Percentiles rank a stretch among this genome's conserved stretches.
phyloP scores from a whole-genome alignment of 2,329 filamentous ascomycete species.

The Delphinella strobiligena region DNA sequence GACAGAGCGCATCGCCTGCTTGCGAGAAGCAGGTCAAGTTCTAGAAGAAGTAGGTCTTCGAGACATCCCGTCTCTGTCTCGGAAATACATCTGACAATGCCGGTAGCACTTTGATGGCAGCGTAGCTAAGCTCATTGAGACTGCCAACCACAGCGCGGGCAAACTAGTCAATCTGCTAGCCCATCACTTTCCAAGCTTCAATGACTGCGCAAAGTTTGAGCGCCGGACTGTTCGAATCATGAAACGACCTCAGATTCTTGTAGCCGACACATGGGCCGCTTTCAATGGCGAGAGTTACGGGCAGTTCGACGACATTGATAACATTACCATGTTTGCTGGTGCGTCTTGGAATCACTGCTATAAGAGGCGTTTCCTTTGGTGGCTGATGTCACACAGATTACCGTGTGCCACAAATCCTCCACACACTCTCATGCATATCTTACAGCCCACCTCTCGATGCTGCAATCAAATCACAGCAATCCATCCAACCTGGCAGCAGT shows the following conservation, averaged over 20 bases:
- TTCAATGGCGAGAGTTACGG: conserved; percentile 75
- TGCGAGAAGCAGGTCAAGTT: conserved; percentile 72
- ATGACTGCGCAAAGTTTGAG: conserved; percentile 67
- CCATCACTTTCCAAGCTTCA: conserved; percentile 71
- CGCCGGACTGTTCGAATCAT: conserved; percentile 67
- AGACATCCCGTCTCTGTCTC: neutral
- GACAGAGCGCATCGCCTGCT: conserved; percentile 60
- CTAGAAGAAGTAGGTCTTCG: conserved; percentile 55
- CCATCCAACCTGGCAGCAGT: conserved; percentile 57
- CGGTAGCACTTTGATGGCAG: conserved; percentile 60
- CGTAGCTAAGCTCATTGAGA: conserved; percentile 59
- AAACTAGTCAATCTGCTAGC: conserved; percentile 76
- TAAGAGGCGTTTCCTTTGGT: neutral
- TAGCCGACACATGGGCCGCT: conserved; percentile 92
- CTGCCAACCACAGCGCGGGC: conserved; percentile 68
- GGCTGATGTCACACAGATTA: conserved; percentile 50
- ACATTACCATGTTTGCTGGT: conserved; percentile 92
- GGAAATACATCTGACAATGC: conserved; percentile 9
- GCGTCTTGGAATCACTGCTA: conserved; percentile 9
- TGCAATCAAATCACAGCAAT: conserved; percentile 51
- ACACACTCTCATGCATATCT: conserved; percentile 66
- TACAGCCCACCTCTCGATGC: conserved; percentile 72
- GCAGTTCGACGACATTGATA: conserved; percentile 78
- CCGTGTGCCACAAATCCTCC: conserved; percentile 85
- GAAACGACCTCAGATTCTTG: conserved; percentile 91